Base-by-base conservation (phyloP, 768 basidiomycete genomes). In the Zangia roseola region DNA sequence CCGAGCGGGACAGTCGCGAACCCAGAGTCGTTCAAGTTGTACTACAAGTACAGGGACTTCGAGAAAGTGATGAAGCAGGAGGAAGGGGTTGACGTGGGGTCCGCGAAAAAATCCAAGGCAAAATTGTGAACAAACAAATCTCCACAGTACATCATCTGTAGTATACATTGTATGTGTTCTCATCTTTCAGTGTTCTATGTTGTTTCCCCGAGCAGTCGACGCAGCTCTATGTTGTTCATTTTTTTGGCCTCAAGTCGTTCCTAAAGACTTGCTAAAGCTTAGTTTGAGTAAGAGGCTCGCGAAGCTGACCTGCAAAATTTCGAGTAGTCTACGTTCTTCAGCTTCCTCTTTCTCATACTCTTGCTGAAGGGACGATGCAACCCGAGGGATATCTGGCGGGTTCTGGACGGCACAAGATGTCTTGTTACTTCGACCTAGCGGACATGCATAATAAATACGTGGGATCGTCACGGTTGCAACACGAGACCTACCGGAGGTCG, bases 1-100 rank as follows among this genome's bases (percentile, higher is more conserved):
- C 84, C 86, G 4, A 88, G 85, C 52, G 86, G 86, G 17, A 88
- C 86, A 2, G 84, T 88, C 17, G 83, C 84, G 7, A 88, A 88
- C 58, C 86, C 86, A 0, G 82, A 84, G 44, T 78, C 81, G 0
- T 71, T 87, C 38, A 64, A 83, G 48, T 63, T 81, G 14, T 88
- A 86, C 54, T 83, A 86, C 65, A 81, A 78, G 62, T 85, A 76
- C 57, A 72, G 75, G 21, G 73, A 84, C 41, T 69, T 84, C 30
- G 78, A 81, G 45, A 47, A 50, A 0, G 23, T 44, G 35, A 45
- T 64, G 56, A 56, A 43, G 23, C 49, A 58, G 16, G 61, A 62
- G 26, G 56, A 49, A 34, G 55, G 45, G 7, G n/a, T 52, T 3
- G 50, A 52, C 10, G 39, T 45, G 6, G 24, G 12, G 38, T 31